Evolutionary conservation across 2,329 filamentous ascomycete species (phyloP).

Genomic region (Epichloe sibirici): DNA sequence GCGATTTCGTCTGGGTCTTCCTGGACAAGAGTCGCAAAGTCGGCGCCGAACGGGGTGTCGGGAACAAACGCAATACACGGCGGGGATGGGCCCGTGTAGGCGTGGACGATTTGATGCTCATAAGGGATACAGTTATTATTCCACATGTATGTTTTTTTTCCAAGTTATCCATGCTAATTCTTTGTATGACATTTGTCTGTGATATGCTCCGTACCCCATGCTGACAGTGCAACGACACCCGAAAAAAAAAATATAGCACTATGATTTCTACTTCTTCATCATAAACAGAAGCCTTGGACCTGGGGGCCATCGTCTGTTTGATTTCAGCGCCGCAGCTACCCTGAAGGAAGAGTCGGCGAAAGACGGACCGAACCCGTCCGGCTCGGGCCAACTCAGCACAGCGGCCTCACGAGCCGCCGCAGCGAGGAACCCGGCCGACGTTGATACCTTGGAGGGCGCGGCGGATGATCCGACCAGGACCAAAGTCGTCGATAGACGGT

Average conservation of each 20-base stretch:
- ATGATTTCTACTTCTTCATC: constrained; percentile 94
- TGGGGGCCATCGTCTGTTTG: constrained; percentile 62
- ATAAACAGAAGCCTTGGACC: constrained; percentile 73
- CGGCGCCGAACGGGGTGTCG: constrained; percentile 69
- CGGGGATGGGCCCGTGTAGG: constrained; percentile 87
- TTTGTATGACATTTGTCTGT: neutral
- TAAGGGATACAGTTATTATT: constrained; percentile 80
- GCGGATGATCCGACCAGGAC: constrained; percentile 68
- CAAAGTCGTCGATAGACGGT: constrained; percentile 89
- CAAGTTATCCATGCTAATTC: neutral
- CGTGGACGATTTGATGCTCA: constrained; percentile 90
- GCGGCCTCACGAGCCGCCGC: constrained; percentile 26
- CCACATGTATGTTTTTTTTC: constrained; percentile 60
- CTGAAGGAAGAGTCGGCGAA: constrained; percentile 6
- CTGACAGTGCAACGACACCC: neutral
- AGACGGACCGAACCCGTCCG: neutral
- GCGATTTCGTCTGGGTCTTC: constrained; percentile 86
- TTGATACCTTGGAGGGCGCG: constrained; percentile 58
- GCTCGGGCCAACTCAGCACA: constrained; percentile 16
- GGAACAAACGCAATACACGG: constrained; percentile 50
- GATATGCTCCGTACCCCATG: neutral
- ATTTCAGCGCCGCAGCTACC: constrained; percentile 49
- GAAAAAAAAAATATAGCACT: constrained; percentile 50
- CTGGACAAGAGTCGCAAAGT: constrained; percentile 85
- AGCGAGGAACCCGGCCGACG: constrained; percentile 28